Evolutionary conservation across 2,329 filamentous ascomycete genomes (phyloP), one percentile per base, ranked within the genome.

Genomic region (Bisporella sp.): DNA sequence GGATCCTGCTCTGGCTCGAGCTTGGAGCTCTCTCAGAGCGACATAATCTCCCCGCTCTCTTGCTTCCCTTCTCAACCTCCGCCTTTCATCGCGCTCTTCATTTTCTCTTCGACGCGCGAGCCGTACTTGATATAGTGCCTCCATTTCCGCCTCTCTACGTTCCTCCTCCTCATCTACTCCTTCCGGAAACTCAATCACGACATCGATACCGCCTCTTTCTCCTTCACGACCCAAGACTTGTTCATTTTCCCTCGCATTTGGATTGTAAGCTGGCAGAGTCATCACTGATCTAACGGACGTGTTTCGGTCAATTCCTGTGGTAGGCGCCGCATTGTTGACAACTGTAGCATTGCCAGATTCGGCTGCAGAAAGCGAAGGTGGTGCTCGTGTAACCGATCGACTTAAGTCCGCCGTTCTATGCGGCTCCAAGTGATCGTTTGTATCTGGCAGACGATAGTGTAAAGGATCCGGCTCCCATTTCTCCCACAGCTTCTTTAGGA

Each of bases 221-320:
- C 93, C 93, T 67, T 95, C 93, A 5, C 91, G 80, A 6, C 84
- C 93, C 45, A 97, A 75, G 1, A 96, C 83, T 58, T 84, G 84
- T 67, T 99, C 93, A 43, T 81, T 84, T 21, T 87, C 84, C 46
- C 81, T 76, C 0, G 89, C 81, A 31, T 81, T 81, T 12, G 77
- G 78, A 3, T 86, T 84, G 67, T 99, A 99, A 0, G 87, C 79
- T 0, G 93, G 93, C 3, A 99, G 72, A 0, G 93, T 97, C 78
- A 96, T 93, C 50, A 97, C 83, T n/a, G 89, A 95, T 49, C 92
- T 84, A 43, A 97, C 77, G 6, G 89, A 95, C 1, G 88, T 90
- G 61, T 92, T 86, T 32, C 92, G 81, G 64, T 92, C 87, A 9
- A 96, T 81, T 4, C 70, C 72, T 29, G 57, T 61, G 1, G 66